Percentiles rank a stretch among this genome's conserved stretches.
Conservation (phyloP, 2,329 filamentous ascomycete species). For the Leptographium lundbergii region DNA sequence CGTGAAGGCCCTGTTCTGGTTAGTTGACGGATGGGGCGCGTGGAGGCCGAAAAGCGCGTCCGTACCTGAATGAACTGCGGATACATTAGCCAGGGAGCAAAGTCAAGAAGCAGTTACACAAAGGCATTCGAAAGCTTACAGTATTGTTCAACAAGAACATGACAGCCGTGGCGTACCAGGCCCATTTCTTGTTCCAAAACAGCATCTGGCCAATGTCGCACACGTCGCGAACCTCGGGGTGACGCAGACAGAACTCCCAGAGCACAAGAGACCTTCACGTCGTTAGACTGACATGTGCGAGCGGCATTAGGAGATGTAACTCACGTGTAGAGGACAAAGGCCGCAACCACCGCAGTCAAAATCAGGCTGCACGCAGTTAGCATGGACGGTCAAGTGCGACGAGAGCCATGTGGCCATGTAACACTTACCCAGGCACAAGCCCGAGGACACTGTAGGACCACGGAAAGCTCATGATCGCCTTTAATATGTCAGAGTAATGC, state of each 20-base stretch:
- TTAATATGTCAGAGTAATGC: neutral
- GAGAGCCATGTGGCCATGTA: neutral
- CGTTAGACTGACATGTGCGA: neutral
- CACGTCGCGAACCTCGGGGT: constrained; percentile 84
- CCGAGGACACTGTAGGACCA: constrained; percentile 85
- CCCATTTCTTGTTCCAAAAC: constrained; percentile 72
- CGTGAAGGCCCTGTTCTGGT: constrained; percentile 54
- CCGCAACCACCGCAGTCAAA: constrained; percentile 65
- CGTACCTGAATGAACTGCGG: constrained; percentile 56
- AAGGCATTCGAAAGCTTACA: constrained; percentile 10
- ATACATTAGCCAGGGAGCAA: neutral
- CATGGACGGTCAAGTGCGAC: neutral
- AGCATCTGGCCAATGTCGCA: constrained; percentile 94
- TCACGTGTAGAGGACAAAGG: constrained; percentile 72
- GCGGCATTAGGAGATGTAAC: constrained; percentile 18
- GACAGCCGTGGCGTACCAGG: constrained; percentile 55
- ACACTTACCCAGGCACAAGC: constrained; percentile 56
- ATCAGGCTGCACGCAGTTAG: constrained; percentile 41
- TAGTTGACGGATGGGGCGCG: neutral
- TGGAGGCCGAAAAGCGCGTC: neutral
- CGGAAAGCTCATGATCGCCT: constrained; percentile 84
- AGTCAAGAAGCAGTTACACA: neutral
- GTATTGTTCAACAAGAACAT: constrained; percentile 96
- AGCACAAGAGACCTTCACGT: constrained; percentile 49
- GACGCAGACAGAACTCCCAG: constrained; percentile 82